Percentiles rank a stretch among this genome's conserved stretches.
phyloP scores from a whole-genome alignment of 2,329 filamentous ascomycete species.

The Xylariales sp. region DNA sequence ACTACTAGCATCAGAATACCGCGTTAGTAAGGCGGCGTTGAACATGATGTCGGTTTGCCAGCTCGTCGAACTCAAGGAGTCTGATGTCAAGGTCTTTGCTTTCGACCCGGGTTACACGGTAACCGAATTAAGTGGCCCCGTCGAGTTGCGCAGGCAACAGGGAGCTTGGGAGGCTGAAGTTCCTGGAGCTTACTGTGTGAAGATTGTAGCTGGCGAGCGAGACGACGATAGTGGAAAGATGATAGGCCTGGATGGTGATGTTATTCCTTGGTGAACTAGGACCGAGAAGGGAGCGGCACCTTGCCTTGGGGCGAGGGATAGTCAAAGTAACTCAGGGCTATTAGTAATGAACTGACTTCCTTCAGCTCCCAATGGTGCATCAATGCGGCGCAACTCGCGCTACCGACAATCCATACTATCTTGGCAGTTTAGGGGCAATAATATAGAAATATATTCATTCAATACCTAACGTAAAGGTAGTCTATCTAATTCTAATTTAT shows the following conservation, averaged over 20 bases:
- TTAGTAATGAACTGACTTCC: too few relatives aligned
- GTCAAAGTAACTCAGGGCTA: too few relatives aligned
- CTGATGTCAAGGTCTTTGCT: constrained; percentile 14
- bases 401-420: too few relatives aligned
- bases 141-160: constrained; percentile 1
- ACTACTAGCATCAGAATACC: constrained; percentile 11
- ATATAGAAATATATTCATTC: too few relatives aligned
- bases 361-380: too few relatives aligned
- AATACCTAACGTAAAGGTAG: too few relatives aligned
- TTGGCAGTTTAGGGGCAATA: too few relatives aligned
- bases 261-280: too few relatives aligned
- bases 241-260: constrained; percentile 1
- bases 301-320: too few relatives aligned
- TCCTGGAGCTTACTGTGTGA: background rate
- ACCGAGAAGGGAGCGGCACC: too few relatives aligned
- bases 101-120: constrained; percentile 16
- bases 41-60: constrained; percentile 18
- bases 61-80: constrained; percentile 13
- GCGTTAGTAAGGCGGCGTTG: constrained; percentile 16
- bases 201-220: constrained; percentile 2
- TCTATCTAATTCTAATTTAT: too few relatives aligned
- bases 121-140: constrained; percentile 13
- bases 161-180: constrained; percentile 6
- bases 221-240: constrained; percentile 2
- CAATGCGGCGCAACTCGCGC: too few relatives aligned